Evolutionary conservation across 768 basidiomycete genomes (phyloP), one percentile per base, ranked within the genome.

Genomic region (Collybia nuda): DNA sequence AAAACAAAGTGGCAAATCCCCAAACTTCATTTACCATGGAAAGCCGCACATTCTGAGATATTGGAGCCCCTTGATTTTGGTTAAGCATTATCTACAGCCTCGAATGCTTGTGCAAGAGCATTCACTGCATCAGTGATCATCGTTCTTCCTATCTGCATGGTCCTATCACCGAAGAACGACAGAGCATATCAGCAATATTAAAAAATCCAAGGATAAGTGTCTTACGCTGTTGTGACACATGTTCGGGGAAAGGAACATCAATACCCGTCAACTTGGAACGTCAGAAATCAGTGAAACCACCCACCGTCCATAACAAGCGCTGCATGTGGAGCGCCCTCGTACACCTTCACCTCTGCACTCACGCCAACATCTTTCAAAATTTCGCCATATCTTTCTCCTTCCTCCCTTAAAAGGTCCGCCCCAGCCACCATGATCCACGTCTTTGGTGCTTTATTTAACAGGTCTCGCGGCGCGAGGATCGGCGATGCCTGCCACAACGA

Each of bases 281-380:
- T 19, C 19, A 12, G 24, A 21, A 15, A 41, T n/a, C n/a, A n/a
- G 12, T 36, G 40, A 3, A 44, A 26, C 24, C 24, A 64, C 82
- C 52, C 53, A 84, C 83, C 83, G 51, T 87, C 86, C 84, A 88
- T 86, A 6, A 80, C 82, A 78, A 89, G 80, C 37, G 86, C 79
- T 0, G 80, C 84, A 69, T 89, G 86, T 22, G 87, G 88, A 2
- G 81, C 84, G 9, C 76, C 77, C 57, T 78, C 72, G 63, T 89
- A 90, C 18, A 82, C 63, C 59, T 74, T 75, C 0, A 77, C 66
- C 40, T 84, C 76, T 6, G 78, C 79, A 17, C 75, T 64, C 11
- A 84, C 77, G 0, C 85, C 86, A 6, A 71, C 70, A 17, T 65
- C 59, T 53, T 57, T 71, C 62, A 89, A 59, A 62, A 80, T 84